Base-by-base conservation (phyloP, 768 basidiomycete species). In the Lepiota venenata region DNA sequence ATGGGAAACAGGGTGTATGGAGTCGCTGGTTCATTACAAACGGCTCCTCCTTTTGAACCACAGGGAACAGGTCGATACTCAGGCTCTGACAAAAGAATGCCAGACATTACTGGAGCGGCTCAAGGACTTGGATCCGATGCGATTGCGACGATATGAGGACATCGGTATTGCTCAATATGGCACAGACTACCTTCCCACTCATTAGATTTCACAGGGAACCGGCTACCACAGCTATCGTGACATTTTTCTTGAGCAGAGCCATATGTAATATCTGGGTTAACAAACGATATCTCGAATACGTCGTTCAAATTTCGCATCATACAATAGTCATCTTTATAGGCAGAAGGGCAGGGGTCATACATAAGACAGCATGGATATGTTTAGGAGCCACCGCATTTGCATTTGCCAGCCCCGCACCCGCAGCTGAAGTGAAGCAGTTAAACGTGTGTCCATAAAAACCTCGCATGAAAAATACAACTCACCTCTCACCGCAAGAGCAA, bases 1-100 rank as follows among this genome's bases (percentile, higher is more conserved):
- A 48, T 29, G 38, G 50, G 40, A n/a, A 16, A 32, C 57, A 97
- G 95, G 95, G 95, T 96, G 93, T 64, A 85, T 98, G 79, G 93
- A 96, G 62, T 91, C 92, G 0, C 77, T 97, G 36, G 85, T 93
- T 1, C 81, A 90, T 61, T 97, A 97, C 71, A 87, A 87, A 63
- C 76, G 73, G 22, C 68, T 93, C n/a, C 68, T 93, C 22, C 56
- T 88, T n/a, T 69, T 67, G 50, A 75, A 81, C 29, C 72, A 81
- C 58, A 51, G 70, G 2, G 60, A 66, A 9, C 57, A 61, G 1
- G 58, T 72, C 20, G 68, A 73, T n/a, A 67, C 62, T n/a, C 58
- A 48, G 9, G 63, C 61, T n/a, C 59, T 82, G 55, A 68, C 59
- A 22, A 62, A 70, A 12, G 78, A 81, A 14, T 83, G 85, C 63